Conservation (phyloP, 176 grass and related monocot genomes). For the Pontederia crassipes region DNA sequence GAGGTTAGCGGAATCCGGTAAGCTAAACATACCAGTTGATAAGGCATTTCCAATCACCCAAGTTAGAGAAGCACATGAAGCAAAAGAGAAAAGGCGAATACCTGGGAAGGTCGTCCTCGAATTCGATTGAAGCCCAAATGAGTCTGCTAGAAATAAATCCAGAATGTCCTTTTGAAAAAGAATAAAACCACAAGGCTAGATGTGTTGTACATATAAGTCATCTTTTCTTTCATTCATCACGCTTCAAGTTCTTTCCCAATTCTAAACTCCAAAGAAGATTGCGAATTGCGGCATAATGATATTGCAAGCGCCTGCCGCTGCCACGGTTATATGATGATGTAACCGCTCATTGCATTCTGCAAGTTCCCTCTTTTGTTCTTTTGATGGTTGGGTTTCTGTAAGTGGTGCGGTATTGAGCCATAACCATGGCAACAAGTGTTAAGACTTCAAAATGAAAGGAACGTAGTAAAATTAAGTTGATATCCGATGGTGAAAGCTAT, state of each 20-base stretch:
- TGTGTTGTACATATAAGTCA: conserved; percentile 29
- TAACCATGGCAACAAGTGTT: no score
- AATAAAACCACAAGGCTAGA: background rate
- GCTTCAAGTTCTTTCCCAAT: background rate
- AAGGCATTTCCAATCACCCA: conserved; percentile 59
- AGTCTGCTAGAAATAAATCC: background rate
- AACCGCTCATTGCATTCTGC: no score
- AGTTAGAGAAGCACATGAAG: conserved; percentile 79
- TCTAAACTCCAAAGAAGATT: background rate
- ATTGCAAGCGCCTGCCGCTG: no score
- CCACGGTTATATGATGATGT: no score
- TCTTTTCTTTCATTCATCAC: background rate
- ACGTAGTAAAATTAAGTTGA: no score
- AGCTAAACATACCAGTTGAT: conserved; percentile 80
- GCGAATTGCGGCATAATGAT: no score
- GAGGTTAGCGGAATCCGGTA: conserved; percentile 51
- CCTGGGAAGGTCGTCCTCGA: conserved; percentile 87
- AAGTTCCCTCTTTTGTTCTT: no score
- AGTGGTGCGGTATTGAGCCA: no score
- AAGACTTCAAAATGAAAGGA: no score
- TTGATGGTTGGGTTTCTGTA: no score
- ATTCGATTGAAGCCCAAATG: conserved; percentile 28
- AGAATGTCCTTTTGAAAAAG: no score
- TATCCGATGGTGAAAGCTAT: no score
- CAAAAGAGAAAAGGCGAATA: conserved; percentile 67